Evolutionary conservation across 257 asterid species (phyloP).

Genomic region (Solanum chiquidenum): DNA sequence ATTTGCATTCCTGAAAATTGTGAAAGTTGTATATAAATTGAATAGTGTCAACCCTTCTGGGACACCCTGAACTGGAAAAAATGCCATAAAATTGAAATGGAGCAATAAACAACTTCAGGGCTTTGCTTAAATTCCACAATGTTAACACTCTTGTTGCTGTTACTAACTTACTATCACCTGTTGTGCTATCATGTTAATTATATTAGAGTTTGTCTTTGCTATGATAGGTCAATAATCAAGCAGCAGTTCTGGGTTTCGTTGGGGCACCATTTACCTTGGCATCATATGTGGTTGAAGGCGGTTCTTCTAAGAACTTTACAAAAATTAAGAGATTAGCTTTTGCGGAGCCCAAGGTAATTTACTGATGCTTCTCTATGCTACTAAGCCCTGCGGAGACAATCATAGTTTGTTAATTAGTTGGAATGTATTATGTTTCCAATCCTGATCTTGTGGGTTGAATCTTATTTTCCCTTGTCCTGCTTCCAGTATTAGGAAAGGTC

Average conservation of each 20-base stretch:
- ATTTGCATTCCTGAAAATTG: not conserved
- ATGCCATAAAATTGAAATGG: not conserved
- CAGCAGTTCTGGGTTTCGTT: conserved; percentile 97
- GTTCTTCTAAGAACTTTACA: conserved; percentile 93
- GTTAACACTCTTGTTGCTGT: not conserved
- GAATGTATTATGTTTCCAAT: not conserved
- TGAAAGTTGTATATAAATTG: not conserved
- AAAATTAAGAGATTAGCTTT: conserved; percentile 86
- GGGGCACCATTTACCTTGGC: conserved; percentile 99
- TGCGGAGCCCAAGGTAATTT: conserved; percentile 80
- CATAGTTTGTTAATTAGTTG: not conserved
- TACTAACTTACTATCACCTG: not conserved
- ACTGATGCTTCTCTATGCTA: not conserved
- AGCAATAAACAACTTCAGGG: not conserved
- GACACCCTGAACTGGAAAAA: not conserved
- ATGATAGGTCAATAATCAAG: conserved; percentile 75
- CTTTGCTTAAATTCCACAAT: not conserved
- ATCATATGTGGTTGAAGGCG: conserved; percentile 93
- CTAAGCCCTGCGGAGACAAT: not conserved
- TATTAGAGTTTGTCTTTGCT: not conserved
- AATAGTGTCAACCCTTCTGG: not conserved
- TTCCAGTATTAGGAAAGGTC: not conserved
- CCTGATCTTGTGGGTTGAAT: not conserved
- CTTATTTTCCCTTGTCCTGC: not conserved
- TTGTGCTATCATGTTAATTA: not conserved